Base-by-base conservation (phyloP, 257 asterid species). In the Plantago major region DNA sequence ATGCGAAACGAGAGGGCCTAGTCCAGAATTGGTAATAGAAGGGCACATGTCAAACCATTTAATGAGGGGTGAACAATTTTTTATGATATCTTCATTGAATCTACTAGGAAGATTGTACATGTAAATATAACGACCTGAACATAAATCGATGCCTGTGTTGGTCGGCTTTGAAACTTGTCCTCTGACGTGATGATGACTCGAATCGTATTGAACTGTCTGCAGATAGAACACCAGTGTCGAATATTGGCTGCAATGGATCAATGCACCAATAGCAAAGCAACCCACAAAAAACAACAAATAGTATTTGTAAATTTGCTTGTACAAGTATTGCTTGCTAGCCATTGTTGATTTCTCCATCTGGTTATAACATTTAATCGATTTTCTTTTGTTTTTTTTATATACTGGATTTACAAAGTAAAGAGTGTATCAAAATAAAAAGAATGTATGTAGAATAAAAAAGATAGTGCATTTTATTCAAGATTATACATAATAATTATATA, bases 31-130 rank as follows among this genome's bases (percentile, higher is more conserved):
- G 10, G 61, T 64, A 10, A 71, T 74, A 53, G 65, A 71, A 69
- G 74, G 69, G 16, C 85, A 80, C 82, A 80, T 76, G 65, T 80
- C 71, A 53, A 73, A 76, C 85, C 85, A 76, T 18, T 70, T 67
- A 55, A 80, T 76, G 5, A 80, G 80, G 48, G 56, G 73, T 55
- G 57, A 66, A 28, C 85, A 80, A 28, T 80, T 78, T 73, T 74
- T 80, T 7, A 80, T 72, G 76, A 80, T 76, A 59, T 76, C 76
- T 51, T 74, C 85, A 42, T 80, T 80, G 63, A 80, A 80, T 40
- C 65, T 73, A 1, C 78, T 59, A 14, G 85, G 85, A 65, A 80
- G 76, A 40, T 80, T 74, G 45, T 80, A 71, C 18, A 80, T 74
- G 67, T 76, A 80, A 42, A 80, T 59, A 43, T 80, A 76, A 70